Conservation (phyloP, 1,284 basidiomycete species). For the Cutaneotrichosporon cavernicola region DNA sequence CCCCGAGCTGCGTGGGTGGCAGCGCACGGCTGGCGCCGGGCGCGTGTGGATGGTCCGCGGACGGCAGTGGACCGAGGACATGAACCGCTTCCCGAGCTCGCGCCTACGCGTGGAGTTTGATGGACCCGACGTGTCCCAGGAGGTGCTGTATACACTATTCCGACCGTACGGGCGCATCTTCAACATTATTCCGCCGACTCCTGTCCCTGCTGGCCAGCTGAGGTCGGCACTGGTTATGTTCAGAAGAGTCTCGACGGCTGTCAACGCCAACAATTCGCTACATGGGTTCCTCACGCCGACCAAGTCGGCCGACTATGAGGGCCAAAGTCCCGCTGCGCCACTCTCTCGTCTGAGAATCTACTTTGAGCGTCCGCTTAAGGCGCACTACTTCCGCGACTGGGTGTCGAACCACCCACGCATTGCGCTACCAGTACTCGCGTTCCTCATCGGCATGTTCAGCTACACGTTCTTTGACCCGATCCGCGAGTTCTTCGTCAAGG, state of each 20-base stretch:
- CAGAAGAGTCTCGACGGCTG: conserved; percentile 65
- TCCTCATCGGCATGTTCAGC: conserved; percentile 81
- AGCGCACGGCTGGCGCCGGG: conserved; percentile 55
- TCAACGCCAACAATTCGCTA: conserved; percentile 78
- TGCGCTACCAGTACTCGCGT: conserved; percentile 77
- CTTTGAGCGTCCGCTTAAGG: conserved; percentile 73
- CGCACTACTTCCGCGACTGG: conserved; percentile 78
- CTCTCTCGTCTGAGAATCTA: conserved; percentile 64
- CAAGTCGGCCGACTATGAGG: conserved; percentile 47
- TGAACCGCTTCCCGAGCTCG: conserved; percentile 73
- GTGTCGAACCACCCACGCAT: conserved; percentile 80
- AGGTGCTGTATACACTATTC: conserved; percentile 55
- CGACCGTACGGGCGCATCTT: conserved; percentile 76
- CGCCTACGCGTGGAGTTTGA: conserved; percentile 77
- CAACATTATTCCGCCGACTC: conserved; percentile 64
- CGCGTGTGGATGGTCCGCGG: conserved; percentile 77
- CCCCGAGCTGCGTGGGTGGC: conserved; percentile 23
- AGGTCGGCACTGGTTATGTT: conserved; percentile 68
- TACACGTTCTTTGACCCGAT: conserved; percentile 95
- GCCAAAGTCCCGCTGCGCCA: conserved; percentile 28
- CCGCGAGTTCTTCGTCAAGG: conserved; percentile 77
- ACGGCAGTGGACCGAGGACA: conserved; percentile 82
- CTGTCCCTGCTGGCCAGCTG: conserved; percentile 66
- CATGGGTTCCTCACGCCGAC: conserved; percentile 64
- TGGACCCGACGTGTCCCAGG: conserved; percentile 78